A percentile compares a stretch with the other conserved stretches of the same genome.
phyloP scores from a whole-genome alignment of 2,329 filamentous ascomycete genomes.

The Alternaria longipes region DNA sequence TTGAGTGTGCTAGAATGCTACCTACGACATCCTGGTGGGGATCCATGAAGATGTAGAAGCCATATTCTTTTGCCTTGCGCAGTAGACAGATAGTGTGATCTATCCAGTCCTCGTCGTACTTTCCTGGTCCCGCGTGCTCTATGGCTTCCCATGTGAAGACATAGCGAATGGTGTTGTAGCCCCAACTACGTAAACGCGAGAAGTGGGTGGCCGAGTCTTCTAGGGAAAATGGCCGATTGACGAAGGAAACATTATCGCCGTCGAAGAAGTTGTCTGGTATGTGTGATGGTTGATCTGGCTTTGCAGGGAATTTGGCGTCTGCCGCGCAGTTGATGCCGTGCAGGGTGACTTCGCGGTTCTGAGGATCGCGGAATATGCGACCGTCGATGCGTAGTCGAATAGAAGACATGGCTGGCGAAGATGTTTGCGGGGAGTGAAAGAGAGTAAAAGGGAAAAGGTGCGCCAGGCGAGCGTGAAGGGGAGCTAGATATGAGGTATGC shows the following conservation, averaged over 20 bases:
- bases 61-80: slow-evolving; percentile 84
- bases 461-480: slow-evolving; percentile 1
- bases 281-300: slow-evolving; percentile 83
- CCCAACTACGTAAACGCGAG: slow-evolving; percentile 82
- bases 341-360: slow-evolving; percentile 85
- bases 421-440: slow-evolving; percentile 7
- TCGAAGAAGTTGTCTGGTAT: slow-evolving; percentile 84
- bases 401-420: slow-evolving; percentile 67
- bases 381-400: slow-evolving; percentile 86
- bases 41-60: slow-evolving; percentile 98
- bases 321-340: slow-evolving; percentile 94
- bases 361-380: slow-evolving; percentile 79
- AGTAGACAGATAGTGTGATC: slow-evolving; percentile 87
- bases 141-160: slow-evolving; percentile 99
- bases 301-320: slow-evolving; percentile 87
- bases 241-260: slow-evolving; percentile 89
- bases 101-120: slow-evolving; percentile 94
- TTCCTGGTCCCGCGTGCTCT: slow-evolving; percentile 87
- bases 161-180: slow-evolving; percentile 96
- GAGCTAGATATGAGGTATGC: slow-evolving; percentile 9
- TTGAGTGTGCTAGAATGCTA: slow-evolving; percentile 33
- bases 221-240: slow-evolving; percentile 81
- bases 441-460: background rate
- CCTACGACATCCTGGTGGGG: slow-evolving; percentile 95
- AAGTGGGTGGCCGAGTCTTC: slow-evolving; percentile 89